Percentiles rank a stretch among this genome's conserved stretches.
These are phyloP conservation scores for Diplodia seriata DNA, from an alignment of 2,329 filamentous ascomycete genomes.

Conservation along the genomic window DNA sequence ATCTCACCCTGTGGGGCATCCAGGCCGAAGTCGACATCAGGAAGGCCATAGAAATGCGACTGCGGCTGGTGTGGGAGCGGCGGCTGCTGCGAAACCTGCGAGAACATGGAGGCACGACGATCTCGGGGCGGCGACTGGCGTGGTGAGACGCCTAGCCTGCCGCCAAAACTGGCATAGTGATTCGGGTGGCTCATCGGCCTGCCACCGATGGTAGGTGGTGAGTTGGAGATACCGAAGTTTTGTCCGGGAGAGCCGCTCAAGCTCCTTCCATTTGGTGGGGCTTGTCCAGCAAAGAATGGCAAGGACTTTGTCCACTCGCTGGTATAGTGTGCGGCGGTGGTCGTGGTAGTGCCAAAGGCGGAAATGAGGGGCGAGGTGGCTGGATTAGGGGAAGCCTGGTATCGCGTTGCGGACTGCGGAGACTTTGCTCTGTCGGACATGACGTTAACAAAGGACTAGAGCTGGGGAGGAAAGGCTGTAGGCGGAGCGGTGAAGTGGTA, in stretches of 20 bases:
- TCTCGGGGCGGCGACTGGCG: conserved; percentile 46
- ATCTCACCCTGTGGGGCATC: conserved; percentile 57
- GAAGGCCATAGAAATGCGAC: conserved; percentile 76
- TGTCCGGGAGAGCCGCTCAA: conserved; percentile 52
- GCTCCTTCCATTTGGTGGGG: conserved; percentile 50
- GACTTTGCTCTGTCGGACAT: conserved; percentile 46
- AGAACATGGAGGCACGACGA: conserved; percentile 61
- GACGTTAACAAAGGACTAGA: conserved; percentile 20
- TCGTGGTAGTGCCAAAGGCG: conserved; percentile 48
- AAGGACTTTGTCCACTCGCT: conserved; percentile 57
- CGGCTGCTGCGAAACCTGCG: conserved; percentile 60
- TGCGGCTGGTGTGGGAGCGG: conserved; percentile 78
- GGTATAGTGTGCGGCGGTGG: conserved; percentile 48
- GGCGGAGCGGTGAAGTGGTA: conserved; percentile 21
- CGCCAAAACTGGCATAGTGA: conserved; percentile 53
- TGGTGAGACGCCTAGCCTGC: conserved; percentile 45
- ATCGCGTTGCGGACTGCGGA: conserved; percentile 44
- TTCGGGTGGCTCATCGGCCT: conserved; percentile 56
- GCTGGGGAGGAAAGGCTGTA: conserved; percentile 8
- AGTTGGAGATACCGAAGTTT: conserved; percentile 48
- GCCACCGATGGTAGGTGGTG: conserved; percentile 42
- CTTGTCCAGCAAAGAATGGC: conserved; percentile 52
- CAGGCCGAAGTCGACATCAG: conserved; percentile 71
- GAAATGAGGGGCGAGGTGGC: conserved; percentile 49
- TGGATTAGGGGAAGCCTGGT: conserved; percentile 47